Evolutionary conservation across 345 rosid species (phyloP).

Genomic region (Stellera chamaejasme): DNA sequence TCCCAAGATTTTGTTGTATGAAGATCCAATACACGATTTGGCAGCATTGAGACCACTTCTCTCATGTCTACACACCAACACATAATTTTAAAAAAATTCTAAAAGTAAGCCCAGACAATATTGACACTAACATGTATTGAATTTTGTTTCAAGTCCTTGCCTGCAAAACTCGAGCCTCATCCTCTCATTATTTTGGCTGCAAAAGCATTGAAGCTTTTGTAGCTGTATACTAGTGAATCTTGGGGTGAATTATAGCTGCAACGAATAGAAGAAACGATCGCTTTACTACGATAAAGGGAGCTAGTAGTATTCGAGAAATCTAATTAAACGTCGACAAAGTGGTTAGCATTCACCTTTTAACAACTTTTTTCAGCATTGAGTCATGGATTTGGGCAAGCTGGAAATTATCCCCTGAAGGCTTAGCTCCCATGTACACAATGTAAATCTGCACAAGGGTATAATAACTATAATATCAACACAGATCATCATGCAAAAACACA

Average conservation of each 20-base stretch:
- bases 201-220: constrained; percentile 35
- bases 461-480: no score
- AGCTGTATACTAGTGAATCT: constrained; percentile 27
- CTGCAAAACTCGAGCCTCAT: constrained; percentile 27
- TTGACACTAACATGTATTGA: background rate
- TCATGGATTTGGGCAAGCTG: constrained; percentile 12
- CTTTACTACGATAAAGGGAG: no score
- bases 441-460: constrained; percentile 13
- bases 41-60: constrained; percentile 34
- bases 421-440: constrained; percentile 34
- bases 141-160: constrained; percentile 12
- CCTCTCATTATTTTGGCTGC: constrained; percentile 33
- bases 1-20: constrained; percentile 38
- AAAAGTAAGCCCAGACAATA: background rate
- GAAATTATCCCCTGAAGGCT: constrained; percentile 16
- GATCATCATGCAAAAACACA: background rate
- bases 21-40: constrained; percentile 19
- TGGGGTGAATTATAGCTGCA: constrained; percentile 22
- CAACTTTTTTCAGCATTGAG: constrained; percentile 25
- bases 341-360: constrained; percentile 23
- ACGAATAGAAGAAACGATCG: background rate
- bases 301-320: background rate
- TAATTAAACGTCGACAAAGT: background rate
- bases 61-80: constrained; percentile 17
- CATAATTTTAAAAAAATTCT: background rate